Percentiles rank a stretch among this genome's conserved stretches.
These are phyloP conservation scores for Mortierella sp. DNA, from an alignment of 371 early-diverging fungal genomes.

Conservation along the genomic window DNA sequence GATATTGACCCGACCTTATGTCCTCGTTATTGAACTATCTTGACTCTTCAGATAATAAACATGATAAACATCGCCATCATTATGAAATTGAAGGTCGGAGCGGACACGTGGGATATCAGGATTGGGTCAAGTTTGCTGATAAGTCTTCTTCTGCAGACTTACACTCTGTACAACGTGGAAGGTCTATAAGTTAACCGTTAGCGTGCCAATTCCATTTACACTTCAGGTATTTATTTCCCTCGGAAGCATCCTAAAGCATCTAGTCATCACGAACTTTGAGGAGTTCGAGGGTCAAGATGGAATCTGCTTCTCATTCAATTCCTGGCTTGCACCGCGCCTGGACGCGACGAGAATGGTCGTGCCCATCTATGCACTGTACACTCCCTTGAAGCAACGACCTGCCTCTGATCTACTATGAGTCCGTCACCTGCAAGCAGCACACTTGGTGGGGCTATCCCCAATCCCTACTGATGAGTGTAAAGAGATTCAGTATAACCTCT, in stretches of 20 bases:
- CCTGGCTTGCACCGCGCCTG: constrained; percentile 93
- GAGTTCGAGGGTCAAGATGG: constrained; percentile 94
- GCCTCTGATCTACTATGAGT: constrained; percentile 94
- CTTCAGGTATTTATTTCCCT: too few relatives aligned
- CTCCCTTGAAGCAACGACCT: constrained; percentile 95
- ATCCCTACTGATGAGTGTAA: constrained; percentile 97
- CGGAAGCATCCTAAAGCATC: neutral
- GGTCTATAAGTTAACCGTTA: too few relatives aligned
- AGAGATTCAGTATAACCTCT: too few relatives aligned
- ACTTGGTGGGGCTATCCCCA: constrained; percentile 96
- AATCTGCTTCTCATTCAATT: constrained; percentile 99
- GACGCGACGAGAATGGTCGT: constrained; percentile 97
- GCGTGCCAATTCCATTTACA: neutral
- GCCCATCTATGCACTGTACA: constrained; percentile 97
- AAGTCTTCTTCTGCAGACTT: too few relatives aligned
- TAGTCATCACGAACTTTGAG: constrained; percentile 81
- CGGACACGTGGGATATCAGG: too few relatives aligned
- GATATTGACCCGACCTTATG: too few relatives aligned
- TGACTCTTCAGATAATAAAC: too few relatives aligned
- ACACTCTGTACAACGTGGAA: too few relatives aligned
- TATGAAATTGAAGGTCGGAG: too few relatives aligned
- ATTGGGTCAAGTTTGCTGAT: too few relatives aligned
- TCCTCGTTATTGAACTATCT: too few relatives aligned
- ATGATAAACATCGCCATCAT: too few relatives aligned
- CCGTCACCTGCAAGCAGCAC: constrained; percentile 95